A percentile compares a stretch with the other conserved stretches of the same genome.
phyloP scores from a whole-genome alignment of 1,284 basidiomycete genomes.

The Sanghuangporus weigelae region DNA sequence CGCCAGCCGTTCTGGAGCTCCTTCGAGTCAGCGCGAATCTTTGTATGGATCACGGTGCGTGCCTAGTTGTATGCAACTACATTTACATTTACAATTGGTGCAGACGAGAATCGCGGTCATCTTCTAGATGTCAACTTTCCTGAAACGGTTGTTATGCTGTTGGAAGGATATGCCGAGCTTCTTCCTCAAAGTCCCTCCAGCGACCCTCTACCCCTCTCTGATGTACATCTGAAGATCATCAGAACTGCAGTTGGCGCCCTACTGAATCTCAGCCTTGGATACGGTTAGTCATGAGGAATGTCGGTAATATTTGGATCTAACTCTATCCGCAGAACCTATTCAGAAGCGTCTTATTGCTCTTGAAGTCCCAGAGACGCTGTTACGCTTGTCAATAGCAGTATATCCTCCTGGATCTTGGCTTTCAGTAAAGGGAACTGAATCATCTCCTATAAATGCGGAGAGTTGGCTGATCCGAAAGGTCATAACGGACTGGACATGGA shows the following conservation, averaged over 20 bases:
- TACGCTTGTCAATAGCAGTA: slow-evolving; percentile 62
- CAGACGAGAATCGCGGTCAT: slow-evolving; percentile 59
- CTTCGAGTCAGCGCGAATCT: slow-evolving; percentile 74
- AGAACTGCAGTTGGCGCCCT: slow-evolving; percentile 77
- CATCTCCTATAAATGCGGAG: slow-evolving; percentile 34
- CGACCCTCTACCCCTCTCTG: slow-evolving; percentile 45
- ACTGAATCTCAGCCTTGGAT: slow-evolving; percentile 74
- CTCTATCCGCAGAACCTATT: slow-evolving; percentile 52
- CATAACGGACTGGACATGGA: slow-evolving; percentile 73
- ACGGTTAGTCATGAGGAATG: slow-evolving; percentile 43
- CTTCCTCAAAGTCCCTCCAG: slow-evolving; percentile 37
- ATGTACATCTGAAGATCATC: slow-evolving; percentile 64
- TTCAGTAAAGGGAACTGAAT: slow-evolving; percentile 27
- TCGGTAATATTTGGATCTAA: background rate
- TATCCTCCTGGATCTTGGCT: slow-evolving; percentile 68
- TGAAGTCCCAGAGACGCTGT: slow-evolving; percentile 59
- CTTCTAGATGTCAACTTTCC: slow-evolving; percentile 67
- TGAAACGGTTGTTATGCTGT: slow-evolving; percentile 55
- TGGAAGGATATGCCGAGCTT: slow-evolving; percentile 63
- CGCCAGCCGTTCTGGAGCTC: slow-evolving; percentile 55
- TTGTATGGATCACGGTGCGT: slow-evolving; percentile 73
- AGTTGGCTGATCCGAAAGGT: slow-evolving; percentile 61
- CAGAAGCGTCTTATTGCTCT: slow-evolving; percentile 60
- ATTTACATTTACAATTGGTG: slow-evolving; percentile 5
- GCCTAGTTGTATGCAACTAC: background rate